Conservation (phyloP, 768 basidiomycete species). For the Porpolomopsis calyptriformis region DNA sequence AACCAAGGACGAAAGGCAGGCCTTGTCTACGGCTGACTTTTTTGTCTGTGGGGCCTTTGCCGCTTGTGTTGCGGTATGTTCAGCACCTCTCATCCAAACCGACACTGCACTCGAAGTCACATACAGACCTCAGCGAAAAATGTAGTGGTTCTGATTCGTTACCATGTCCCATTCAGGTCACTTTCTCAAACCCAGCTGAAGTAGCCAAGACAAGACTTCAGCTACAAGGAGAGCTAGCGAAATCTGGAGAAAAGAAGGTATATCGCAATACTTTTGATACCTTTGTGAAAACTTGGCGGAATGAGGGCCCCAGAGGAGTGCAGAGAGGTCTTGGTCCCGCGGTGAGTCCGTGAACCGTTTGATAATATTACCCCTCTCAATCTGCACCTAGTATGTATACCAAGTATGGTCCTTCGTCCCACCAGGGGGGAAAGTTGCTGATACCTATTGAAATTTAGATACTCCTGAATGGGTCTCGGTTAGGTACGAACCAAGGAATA, state of each 20-base stretch:
- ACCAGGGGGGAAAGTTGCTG: neutral
- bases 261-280: slow-evolving; percentile 87
- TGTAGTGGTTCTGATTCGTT: neutral
- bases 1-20: slow-evolving; percentile 12
- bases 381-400: slow-evolving; percentile 67
- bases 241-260: slow-evolving; percentile 57
- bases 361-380: slow-evolving; percentile 4
- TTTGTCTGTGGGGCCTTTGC: slow-evolving; percentile 88
- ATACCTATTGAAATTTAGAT: slow-evolving; percentile 40
- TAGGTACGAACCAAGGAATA: slow-evolving; percentile 39
- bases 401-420: slow-evolving; percentile 41
- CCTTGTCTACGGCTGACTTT: slow-evolving; percentile 61
- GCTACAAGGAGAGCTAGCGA: slow-evolving; percentile 89
- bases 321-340: slow-evolving; percentile 89
- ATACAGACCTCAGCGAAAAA: too few species aligned
- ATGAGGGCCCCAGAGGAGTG: slow-evolving; percentile 85
- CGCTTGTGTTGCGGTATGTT: slow-evolving; percentile 77
- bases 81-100: neutral
- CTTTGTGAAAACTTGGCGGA: slow-evolving; percentile 72
- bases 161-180: slow-evolving; percentile 40
- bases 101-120: too few species aligned
- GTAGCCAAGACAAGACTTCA: slow-evolving; percentile 94
- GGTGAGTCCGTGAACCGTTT: slow-evolving; percentile 34
- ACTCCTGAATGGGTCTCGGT: slow-evolving; percentile 81
- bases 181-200: slow-evolving; percentile 69